phyloP scores from a whole-genome alignment of 148 eudicot genomes.

The Rhododendron vialii region DNA sequence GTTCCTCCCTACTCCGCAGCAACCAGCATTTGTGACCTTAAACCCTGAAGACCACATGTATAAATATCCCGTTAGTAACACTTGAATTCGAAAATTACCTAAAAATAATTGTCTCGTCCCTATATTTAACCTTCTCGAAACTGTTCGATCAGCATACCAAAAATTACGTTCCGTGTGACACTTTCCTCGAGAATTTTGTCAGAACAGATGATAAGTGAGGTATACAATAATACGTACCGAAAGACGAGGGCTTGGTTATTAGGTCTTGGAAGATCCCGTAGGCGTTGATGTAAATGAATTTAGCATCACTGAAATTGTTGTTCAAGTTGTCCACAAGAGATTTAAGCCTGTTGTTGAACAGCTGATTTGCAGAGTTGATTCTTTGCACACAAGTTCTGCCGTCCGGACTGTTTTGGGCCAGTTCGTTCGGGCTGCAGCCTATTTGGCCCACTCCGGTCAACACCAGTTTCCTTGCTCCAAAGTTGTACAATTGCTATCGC shows the following conservation, averaged over 20 bases:
- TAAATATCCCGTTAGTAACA: not conserved
- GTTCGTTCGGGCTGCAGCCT: conserved; percentile 50
- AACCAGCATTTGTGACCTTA: conserved; percentile 65
- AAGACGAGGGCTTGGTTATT: conserved; percentile 29
- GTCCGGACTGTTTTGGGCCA: conserved; percentile 38
- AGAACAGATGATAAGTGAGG: not conserved
- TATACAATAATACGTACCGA: conserved; percentile 18
- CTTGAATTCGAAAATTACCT: not conserved
- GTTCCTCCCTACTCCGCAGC: conserved; percentile 91
- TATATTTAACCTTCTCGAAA: not conserved
- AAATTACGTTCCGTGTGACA: not conserved
- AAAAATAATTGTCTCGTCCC: not conserved
- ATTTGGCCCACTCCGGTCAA: conserved; percentile 50
- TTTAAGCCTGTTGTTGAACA: conserved; percentile 8
- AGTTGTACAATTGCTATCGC: conserved; percentile 37
- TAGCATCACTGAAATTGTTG: conserved; percentile 14
- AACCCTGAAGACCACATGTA: conserved; percentile 41
- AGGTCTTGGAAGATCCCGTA: conserved; percentile 55
- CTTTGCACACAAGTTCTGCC: conserved; percentile 34
- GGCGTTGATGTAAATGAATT: conserved; percentile 34
- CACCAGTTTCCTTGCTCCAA: conserved; percentile 53
- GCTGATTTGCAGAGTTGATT: conserved; percentile 32
- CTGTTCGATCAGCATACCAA: not conserved
- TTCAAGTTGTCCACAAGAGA: conserved; percentile 30
- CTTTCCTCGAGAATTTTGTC: not conserved